Evolutionary conservation across 495 filamentous ascomycete species (phyloP), one percentile per base, ranked within the genome.

Genomic region (Opeltia flavorubescens): DNA sequence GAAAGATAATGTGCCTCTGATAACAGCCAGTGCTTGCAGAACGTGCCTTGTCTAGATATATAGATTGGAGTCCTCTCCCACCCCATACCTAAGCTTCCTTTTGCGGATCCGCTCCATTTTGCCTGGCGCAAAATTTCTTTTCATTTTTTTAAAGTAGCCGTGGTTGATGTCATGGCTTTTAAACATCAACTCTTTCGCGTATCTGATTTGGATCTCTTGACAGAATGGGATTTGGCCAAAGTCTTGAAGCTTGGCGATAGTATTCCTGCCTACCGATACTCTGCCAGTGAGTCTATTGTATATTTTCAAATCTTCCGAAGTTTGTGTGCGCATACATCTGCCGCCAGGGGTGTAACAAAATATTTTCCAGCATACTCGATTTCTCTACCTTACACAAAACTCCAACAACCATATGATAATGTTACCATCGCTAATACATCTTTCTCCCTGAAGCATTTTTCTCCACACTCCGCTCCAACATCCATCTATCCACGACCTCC

Each of bases 401-500:
- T 0, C 8, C 11, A 15, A 36, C 12, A 3, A 36, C 12, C 34
- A 17, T 1, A 1, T 6, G 34, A 15, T 12, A 15, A 30, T 23
- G n/a, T 17, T n/a, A 20, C 21, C 24, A 28, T 27, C 21, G n/a
- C n/a, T n/a, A n/a, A n/a, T n/a, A n/a, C n/a, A n/a, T n/a, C n/a
- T n/a, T n/a, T n/a, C 17, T 13, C 27, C 46, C 13, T 25, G 2
- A 28, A 61, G 54, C 60, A 25, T 61, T 61, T 50, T 48, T 61
- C 15, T 50, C 49, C 5, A 59, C 56, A 17, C 51, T 52, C 40
- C 47, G 60, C 24, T 30, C 62, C 9, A 59, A 59, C 30, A 47
- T 57, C 20, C 48, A 49, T 33, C 52, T 61, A 24, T 53, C 57
- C 17, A 45, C 44, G 25, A 57, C 55, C 44, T 47, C 54, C 52